These are phyloP conservation scores for Cytospora schulzeri DNA, from an alignment of 2,329 filamentous ascomycete species.

Conservation along the genomic window DNA sequence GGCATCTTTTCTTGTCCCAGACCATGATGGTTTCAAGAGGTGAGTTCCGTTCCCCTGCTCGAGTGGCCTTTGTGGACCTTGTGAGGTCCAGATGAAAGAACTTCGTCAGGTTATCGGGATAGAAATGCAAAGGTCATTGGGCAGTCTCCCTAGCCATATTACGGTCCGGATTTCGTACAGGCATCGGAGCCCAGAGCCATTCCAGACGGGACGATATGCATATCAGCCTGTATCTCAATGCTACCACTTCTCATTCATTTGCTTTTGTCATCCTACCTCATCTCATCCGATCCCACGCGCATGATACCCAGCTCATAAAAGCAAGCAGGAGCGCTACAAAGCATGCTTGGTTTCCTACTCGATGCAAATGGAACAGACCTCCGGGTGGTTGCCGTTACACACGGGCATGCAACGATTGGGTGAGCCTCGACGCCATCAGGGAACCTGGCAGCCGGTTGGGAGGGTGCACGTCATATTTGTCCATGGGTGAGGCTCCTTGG, in stretches of 20 bases:
- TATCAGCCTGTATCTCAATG: not conserved
- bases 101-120: not conserved
- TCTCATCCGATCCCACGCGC: not conserved
- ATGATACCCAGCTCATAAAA: not conserved
- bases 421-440: not conserved
- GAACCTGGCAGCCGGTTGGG: constrained; percentile 1
- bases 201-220: not conserved
- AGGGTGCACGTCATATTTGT: not conserved
- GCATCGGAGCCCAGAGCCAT: not conserved
- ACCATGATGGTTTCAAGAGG: too few species aligned
- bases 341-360: not conserved
- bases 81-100: too few species aligned
- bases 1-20: too few species aligned
- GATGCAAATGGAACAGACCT: too few species aligned
- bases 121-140: too few species aligned
- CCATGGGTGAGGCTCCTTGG: not conserved
- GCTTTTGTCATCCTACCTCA: not conserved
- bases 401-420: not conserved
- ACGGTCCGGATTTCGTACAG: not conserved
- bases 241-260: not conserved
- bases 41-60: too few species aligned
- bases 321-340: not conserved
- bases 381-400: not conserved
- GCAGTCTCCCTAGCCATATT: not conserved
- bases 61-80: too few species aligned